phyloP scores from a whole-genome alignment of 164 flowering plant species.

The Berberis thunbergii region DNA sequence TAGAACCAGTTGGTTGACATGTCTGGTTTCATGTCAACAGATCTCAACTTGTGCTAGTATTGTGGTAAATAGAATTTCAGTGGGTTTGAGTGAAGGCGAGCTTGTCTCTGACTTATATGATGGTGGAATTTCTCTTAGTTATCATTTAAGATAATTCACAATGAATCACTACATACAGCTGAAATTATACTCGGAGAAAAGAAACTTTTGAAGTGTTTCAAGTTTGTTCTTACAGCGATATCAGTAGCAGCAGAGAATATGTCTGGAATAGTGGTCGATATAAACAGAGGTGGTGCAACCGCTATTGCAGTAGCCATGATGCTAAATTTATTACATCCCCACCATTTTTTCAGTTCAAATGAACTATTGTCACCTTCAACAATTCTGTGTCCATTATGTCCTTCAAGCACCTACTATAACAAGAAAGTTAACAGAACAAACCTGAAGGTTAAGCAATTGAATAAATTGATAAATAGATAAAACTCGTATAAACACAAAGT shows the following conservation, averaged over 20 bases:
- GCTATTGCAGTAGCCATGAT: slow-evolving; percentile 38
- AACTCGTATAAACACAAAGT: neutral
- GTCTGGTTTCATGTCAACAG: no score
- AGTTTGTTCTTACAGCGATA: slow-evolving; percentile 48
- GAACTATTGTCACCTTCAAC: neutral
- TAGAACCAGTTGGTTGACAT: no score
- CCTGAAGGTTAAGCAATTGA: neutral
- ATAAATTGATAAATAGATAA: neutral
- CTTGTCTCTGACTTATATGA: no score
- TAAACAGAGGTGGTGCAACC: slow-evolving; percentile 46
- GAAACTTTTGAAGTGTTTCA: neutral
- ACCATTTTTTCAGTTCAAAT: slow-evolving; percentile 30
- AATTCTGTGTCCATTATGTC: neutral
- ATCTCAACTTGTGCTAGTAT: no score
- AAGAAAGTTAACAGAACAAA: neutral
- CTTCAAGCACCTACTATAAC: slow-evolving; percentile 1
- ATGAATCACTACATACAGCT: no score
- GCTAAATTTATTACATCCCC: slow-evolving; percentile 35
- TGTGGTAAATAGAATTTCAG: no score
- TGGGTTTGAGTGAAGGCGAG: no score
- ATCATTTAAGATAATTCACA: no score
- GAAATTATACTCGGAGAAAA: neutral
- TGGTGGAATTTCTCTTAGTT: no score
- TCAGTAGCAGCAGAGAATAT: slow-evolving; percentile 69
- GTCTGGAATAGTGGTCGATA: slow-evolving; percentile 51